Base-by-base conservation (phyloP, 331 rosid species). In the Spiraea crenata region DNA sequence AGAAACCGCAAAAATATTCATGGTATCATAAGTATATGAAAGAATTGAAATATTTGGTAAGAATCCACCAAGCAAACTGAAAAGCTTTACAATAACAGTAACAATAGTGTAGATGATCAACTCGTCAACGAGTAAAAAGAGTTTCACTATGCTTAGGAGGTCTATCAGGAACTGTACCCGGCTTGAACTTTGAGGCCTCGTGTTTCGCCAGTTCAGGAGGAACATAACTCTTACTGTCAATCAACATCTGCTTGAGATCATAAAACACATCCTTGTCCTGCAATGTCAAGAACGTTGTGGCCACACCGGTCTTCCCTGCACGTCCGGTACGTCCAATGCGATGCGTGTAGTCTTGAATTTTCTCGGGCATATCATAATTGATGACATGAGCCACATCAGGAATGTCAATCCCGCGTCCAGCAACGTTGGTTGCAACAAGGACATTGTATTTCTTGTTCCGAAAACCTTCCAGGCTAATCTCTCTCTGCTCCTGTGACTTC, bases 331-430 rank as follows among this genome's bases (percentile, higher is more conserved):
- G 90, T 54, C 96, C 93, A 44, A 90, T 90, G 49, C 93, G 83
- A 51, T 87, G 96, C 0, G 90, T 90, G 84, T 88, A 90, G 85
- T 81, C 82, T 70, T 90, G 91, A 61, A 90, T 90, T 66, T 81
- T 88, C 77, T 81, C 81, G n/a, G 89, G 90, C 95, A 82, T 86
- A 79, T 86, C 92, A 63, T 80, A 87, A 80, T 89, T 92, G 69
- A 92, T 82, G 73, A 92, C 97, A 79, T 89, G 89, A 68, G 97
- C 97, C 76, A 91, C 91, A 75, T 87, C 97, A 6, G 96, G 93
- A 77, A 89, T 89, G 79, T 89, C 97, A 79, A 89, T 91, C 39
- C 97, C 91, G 77, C 97, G 93, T 38, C 97, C 97, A 5, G 87
- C 96, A 38, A 89, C 78, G 85, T 90, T 92, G 0, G 97, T 90